Evolutionary conservation across 163 green algal genomes (phyloP).

Genomic region (Volvox carteri): DNA sequence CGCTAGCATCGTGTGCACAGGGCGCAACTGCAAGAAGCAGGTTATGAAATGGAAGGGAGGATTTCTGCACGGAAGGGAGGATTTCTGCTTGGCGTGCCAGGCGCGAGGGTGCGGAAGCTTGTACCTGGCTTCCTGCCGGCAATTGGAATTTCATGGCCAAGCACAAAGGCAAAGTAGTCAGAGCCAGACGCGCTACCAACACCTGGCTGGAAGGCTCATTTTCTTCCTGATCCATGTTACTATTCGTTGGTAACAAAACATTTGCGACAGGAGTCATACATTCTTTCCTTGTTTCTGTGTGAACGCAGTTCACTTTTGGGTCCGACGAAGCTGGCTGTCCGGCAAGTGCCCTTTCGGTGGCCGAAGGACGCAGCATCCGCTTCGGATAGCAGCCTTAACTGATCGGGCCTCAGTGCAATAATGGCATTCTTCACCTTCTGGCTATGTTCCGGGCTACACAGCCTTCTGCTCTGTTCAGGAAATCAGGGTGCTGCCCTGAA

Average conservation of each 20-base stretch:
- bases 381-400: no score
- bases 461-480: no score
- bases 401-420: no score
- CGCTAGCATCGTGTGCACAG: conserved; percentile 4
- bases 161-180: conserved; percentile 2
- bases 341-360: neutral
- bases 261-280: no score
- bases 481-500: no score
- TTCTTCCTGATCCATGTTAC: neutral
- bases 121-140: neutral
- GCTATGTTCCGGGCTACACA: no score
- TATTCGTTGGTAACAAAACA: neutral
- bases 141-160: neutral
- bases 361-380: no score
- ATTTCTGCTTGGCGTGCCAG: neutral
- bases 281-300: neutral
- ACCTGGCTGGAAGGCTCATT: neutral
- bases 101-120: neutral
- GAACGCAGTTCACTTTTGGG: neutral
- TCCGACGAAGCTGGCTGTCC: neutral
- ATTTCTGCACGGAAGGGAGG: neutral
- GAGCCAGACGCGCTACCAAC: neutral
- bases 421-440: no score
- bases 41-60: neutral
- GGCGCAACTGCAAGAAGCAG: neutral